Evolutionary conservation across 192 early-diverging fungal species (phyloP), one percentile per base, ranked within the genome.

Genomic region (Phycomyces nitens): DNA sequence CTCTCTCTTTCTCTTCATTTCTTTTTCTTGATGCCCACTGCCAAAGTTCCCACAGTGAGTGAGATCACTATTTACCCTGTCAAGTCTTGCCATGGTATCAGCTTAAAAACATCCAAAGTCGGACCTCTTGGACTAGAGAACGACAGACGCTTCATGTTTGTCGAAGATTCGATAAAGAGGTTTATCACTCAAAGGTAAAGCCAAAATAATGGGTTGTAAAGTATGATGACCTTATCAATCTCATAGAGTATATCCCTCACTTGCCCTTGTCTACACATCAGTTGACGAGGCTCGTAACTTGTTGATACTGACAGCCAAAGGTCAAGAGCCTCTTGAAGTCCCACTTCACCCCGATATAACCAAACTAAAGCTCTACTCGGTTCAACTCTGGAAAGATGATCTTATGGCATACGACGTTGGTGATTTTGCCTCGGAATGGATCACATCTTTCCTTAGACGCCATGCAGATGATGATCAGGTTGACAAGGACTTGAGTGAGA

Each of bases 331-430:
- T 9, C 23, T 75, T 10, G 49, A 51, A 4, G 16, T 75, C 9
- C 68, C 73, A 3, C 59, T 75, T 7, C 47, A 58, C 18, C 73
- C 64, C 2, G 73, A 70, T 27, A 24, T 44, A 4, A 50, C 15
- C 14, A 26, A 22, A 6, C 24, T 69, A 49, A 51, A 64, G 16
- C 60, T 62, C 26, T 64, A 56, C 7, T 24, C 53, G 18, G 79
- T 77, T 20, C 60, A 18, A 16, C 56, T 86, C 4, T 83, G 78
- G 76, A 63, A 58, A 44, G 60, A 74, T 20, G 20, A 26, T 5
- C 59, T 89, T 4, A 66, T 62, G 23, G 84, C 77, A 1, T 70
- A 73, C n/a, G 86, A 89, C 63, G 66, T 90, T 57, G 89, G 90
- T 11, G 83, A 88, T 7, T 74, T 74, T 53, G 84, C 78, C 26